Evolutionary conservation across 345 rosid genomes (phyloP).

Genomic region (Sonneratia alba): DNA sequence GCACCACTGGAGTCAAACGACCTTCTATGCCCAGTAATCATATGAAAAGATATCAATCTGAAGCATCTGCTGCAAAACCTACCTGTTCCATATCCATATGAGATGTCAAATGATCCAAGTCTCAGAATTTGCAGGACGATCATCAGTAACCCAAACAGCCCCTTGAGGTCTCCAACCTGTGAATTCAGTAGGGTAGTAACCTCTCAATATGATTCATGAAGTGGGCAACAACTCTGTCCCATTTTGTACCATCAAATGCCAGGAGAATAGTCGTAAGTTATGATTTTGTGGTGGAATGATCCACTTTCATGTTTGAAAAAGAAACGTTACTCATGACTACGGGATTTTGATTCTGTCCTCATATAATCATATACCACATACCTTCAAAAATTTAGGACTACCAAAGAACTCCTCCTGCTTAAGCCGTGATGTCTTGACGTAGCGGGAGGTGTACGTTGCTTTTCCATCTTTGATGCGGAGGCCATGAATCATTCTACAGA

Average conservation of each 20-base stretch:
- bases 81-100: constrained; percentile 83
- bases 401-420: constrained; percentile 83
- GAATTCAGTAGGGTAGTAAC: no score
- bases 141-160: constrained; percentile 75
- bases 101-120: constrained; percentile 55
- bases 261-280: no score
- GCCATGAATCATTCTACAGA: constrained; percentile 85
- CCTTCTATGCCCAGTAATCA: no score
- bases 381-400: constrained; percentile 81
- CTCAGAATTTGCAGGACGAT: constrained; percentile 51
- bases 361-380: constrained; percentile 5
- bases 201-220: no score
- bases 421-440: constrained; percentile 66
- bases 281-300: no score
- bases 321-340: no score
- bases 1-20: no score
- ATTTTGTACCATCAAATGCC: no score
- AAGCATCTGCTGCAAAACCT: background rate
- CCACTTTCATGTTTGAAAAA: no score
- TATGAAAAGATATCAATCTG: no score
- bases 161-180: constrained; percentile 85
- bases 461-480: constrained; percentile 79
- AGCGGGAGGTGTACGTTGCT: constrained; percentile 76
- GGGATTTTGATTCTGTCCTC: no score
- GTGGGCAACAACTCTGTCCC: no score